Base-by-base conservation (phyloP, 345 rosid species). In the Linum tenue region DNA sequence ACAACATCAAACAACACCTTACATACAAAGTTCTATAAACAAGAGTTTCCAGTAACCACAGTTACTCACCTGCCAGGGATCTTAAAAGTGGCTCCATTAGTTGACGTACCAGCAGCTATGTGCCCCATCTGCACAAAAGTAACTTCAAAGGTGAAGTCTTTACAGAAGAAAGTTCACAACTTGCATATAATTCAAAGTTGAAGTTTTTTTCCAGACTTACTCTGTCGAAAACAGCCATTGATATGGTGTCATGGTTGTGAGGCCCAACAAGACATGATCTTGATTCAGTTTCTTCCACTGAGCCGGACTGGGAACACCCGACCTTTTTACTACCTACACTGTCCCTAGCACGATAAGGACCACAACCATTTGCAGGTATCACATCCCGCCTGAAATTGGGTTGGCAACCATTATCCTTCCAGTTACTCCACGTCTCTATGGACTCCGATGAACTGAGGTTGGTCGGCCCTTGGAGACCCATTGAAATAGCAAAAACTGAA, bases 31-130 rank as follows among this genome's bases (percentile, higher is more conserved):
- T 15, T 48, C 53, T 15, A 12, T 37, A 17, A 40, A 41, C 53
- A 0, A 43, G 7, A 51, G 59, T 44, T 5, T 36, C 3, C 15
- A 59, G 50, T 36, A 51, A 39, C 64, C 44, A 36, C 37, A 31
- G 16, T 39, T 2, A 63, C 67, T 73, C 83, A 92, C 97, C 98
- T 85, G 64, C 98, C 97, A 2, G 98, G 91, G 73, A 92, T 85
- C 83, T 92, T 92, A 71, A 77, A 90, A 31, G 96, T 88, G 59
- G 98, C 97, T 66, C 98, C 98, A 79, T 92, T 92, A 53, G 98
- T 92, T 55, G 98, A 92, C 68, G 96, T 90, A 60, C 98, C 98
- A 38, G 90, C 97, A 70, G 98, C 98, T 56, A 88, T 76, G 78
- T 79, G 85, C 42, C 97, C 97, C 83, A 75, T 77, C 98, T 88